Base-by-base conservation (phyloP, 768 basidiomycete species). In the Agrocybe chaxingu region DNA sequence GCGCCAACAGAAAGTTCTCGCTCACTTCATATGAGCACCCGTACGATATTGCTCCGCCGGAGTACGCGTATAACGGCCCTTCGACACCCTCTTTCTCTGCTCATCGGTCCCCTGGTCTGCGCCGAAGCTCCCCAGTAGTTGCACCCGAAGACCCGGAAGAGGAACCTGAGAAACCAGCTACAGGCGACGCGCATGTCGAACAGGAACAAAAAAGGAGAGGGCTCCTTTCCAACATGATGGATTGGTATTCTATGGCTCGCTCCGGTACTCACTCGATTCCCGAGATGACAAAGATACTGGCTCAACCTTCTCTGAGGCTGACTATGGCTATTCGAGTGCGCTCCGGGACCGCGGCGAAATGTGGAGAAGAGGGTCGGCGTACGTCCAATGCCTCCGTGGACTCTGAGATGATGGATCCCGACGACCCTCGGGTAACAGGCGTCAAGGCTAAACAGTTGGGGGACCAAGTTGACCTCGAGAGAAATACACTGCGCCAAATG, bases 371-470 rank as follows among this genome's bases (percentile, higher is more conserved):
- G 70, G 77, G 53, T 81, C 84, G 1, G 70, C 68, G 54, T 65
- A 64, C 33, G n/a, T 83, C 80, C 24, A 64, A 69, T 43, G 64
- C 48, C 18, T 72, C 73, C 12, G 50, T 56, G 36, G 67, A 72
- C 42, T 81, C 80, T 13, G 79, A 84, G 11, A 49, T 78, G 7
- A 65, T 86, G 35, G 89, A 92, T 61, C 76, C 80, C 12, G 86
- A 91, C 56, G 88, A 91, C 65, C 87, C 87, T 44, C 73, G 77
- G 38, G 70, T 89, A 18, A 88, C 84, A 39, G 85, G 84, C 4
- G 65, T 77, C 30, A 72, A 66, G 56, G 73, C 72, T 46, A 68
- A 69, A 52, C 71, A 73, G 49, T 67, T 79, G 32, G 79, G 82
- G 49, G 84, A 85, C 58, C 74, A 75, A 7, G 79, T 80, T 30